Evolutionary conservation across 225 moss, liverwort and hornwort genomes (phyloP).

Genomic region (Pleurozium schreberi): DNA sequence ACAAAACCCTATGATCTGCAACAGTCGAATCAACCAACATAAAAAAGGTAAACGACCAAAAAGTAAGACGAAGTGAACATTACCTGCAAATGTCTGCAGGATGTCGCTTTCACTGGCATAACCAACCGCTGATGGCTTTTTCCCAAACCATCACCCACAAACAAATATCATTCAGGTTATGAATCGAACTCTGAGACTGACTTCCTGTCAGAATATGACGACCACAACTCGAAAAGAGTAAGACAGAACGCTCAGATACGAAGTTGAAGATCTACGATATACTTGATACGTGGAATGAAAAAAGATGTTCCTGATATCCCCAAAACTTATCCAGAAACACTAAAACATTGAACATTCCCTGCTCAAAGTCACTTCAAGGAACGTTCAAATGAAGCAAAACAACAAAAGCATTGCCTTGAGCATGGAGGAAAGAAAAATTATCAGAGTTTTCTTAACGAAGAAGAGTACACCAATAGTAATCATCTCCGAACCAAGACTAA

Average conservation of each 20-base stretch:
- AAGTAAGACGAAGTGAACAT: background rate
- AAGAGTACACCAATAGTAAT: background rate
- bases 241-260: background rate
- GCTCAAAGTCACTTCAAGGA: background rate
- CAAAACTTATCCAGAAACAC: background rate
- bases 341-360: background rate
- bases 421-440: background rate
- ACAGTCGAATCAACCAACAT: background rate
- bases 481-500: background rate
- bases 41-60: background rate
- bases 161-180: background rate
- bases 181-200: background rate
- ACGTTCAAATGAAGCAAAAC: background rate
- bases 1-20: constrained; percentile 3
- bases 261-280: background rate
- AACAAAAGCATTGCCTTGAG: background rate
- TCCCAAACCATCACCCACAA: background rate
- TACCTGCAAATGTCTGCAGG: constrained; percentile 89
- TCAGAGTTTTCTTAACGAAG: background rate
- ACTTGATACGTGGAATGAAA: background rate
- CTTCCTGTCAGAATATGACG: background rate
- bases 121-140: constrained; percentile 71
- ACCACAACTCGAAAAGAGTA: background rate
- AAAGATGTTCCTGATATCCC: background rate
- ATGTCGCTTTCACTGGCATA: constrained; percentile 70